Conservation (phyloP, 2,329 filamentous ascomycete genomes). For the Chaetoscypha palmicola region DNA sequence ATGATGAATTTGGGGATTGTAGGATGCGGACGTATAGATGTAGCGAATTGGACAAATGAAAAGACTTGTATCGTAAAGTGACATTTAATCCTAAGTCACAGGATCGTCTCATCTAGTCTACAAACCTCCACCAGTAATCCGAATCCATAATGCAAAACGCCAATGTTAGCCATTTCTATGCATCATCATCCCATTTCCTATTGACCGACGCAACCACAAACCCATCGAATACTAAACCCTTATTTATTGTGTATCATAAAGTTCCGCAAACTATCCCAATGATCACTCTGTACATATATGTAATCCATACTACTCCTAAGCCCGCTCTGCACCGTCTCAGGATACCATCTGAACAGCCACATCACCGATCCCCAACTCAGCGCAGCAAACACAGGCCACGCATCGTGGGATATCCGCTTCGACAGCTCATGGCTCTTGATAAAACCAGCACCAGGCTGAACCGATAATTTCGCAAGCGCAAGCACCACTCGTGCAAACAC, state of each 20-base stretch:
- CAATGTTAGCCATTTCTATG: neutral
- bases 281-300: slow-evolving; percentile 84
- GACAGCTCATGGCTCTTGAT: slow-evolving; percentile 38
- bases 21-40: too few relatives aligned
- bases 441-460: slow-evolving; percentile 56
- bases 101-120: too few relatives aligned
- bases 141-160: neutral
- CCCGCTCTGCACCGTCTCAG: slow-evolving; percentile 84
- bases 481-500: slow-evolving; percentile 89
- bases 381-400: slow-evolving; percentile 89
- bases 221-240: neutral
- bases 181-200: neutral
- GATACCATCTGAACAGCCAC: slow-evolving; percentile 90
- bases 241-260: slow-evolving; percentile 79
- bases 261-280: slow-evolving; percentile 81
- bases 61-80: too few relatives aligned
- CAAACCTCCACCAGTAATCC: too few relatives aligned
- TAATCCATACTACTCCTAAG: slow-evolving; percentile 95
- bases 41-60: too few relatives aligned
- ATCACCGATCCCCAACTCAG: slow-evolving; percentile 90
- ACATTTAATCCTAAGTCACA: too few relatives aligned
- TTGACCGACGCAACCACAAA: too few relatives aligned
- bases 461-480: slow-evolving; percentile 72
- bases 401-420: slow-evolving; percentile 54
- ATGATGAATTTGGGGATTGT: too few relatives aligned